A percentile compares a stretch with the other conserved stretches of the same genome.
phyloP scores from a whole-genome alignment of 2,329 filamentous ascomycete species.

The Nigrospora oryzae region DNA sequence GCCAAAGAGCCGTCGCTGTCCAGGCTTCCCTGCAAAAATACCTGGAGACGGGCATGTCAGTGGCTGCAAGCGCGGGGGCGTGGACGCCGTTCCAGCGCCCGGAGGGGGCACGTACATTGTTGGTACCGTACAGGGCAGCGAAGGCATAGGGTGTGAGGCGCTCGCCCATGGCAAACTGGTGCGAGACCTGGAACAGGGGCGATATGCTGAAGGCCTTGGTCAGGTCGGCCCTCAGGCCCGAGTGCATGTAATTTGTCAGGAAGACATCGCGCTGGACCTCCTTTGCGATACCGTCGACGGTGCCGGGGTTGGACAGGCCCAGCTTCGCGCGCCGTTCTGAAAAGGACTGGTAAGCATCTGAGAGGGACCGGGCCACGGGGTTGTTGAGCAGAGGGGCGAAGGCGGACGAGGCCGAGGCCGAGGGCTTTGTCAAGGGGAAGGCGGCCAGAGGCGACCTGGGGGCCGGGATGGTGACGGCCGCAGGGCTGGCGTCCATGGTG shows the following conservation, averaged over 20 bases:
- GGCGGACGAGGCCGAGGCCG: constrained; percentile 33
- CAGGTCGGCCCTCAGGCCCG: constrained; percentile 88
- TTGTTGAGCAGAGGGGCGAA: constrained; percentile 67
- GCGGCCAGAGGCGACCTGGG: constrained; percentile 1
- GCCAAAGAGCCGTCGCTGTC: constrained; percentile 87
- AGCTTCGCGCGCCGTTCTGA: constrained; percentile 80
- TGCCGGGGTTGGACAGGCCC: constrained; percentile 85
- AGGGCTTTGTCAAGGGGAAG: background rate
- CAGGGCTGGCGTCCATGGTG: constrained; percentile 5
- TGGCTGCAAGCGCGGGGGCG: background rate
- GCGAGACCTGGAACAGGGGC: constrained; percentile 93
- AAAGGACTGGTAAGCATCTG: constrained; percentile 74
- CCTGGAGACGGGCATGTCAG: constrained; percentile 37
- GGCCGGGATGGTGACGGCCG: constrained; percentile 16
- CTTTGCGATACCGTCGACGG: constrained; percentile 78
- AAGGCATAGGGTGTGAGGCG: constrained; percentile 91
- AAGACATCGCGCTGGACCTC: constrained; percentile 96
- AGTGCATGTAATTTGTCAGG: constrained; percentile 94
- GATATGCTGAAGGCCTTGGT: constrained; percentile 93
- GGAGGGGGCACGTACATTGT: constrained; percentile 56
- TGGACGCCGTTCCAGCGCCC: too few relatives aligned
- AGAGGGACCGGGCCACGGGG: constrained; percentile 58
- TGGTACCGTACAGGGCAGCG: constrained; percentile 86
- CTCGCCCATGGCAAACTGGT: constrained; percentile 93
- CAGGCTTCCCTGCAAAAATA: constrained; percentile 91